Evolutionary conservation across 106 monocot genomes (phyloP), one percentile per base, ranked within the genome.

Genomic region (Hemerocallis citrina): DNA sequence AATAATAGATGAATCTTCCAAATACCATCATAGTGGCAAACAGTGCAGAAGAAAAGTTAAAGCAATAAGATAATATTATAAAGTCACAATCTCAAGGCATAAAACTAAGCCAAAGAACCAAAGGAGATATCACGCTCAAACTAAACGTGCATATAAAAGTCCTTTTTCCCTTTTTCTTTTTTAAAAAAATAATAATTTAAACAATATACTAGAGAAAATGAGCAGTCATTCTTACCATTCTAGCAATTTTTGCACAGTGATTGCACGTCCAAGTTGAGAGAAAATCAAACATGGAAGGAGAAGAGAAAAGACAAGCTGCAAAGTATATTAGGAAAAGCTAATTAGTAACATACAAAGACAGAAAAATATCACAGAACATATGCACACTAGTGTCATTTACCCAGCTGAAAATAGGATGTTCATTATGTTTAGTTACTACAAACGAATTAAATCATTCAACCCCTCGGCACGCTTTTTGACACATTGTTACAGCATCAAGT

Each of bases 181-280:
- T n/a, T n/a, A n/a, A n/a, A n/a, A n/a, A n/a, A n/a, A n/a, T n/a
- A n/a, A n/a, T n/a, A n/a, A n/a, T n/a, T 31, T 16, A 54, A 31
- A 2, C 31, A 2, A 31, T 16, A 31, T 19, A 31, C 31, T 54
- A 31, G 16, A 54, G 19, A 35, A 20, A 35, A 63, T 16, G 27
- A 30, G 44, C 41, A 54, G 0, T 30, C 2, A 16, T 41, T 33
- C 82, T 73, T 66, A 82, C 82, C 82, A 82, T 29, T 82, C 48
- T 10, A 76, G 65, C 69, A 82, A 55, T 55, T 77, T 82, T 58
- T 77, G 36, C 15, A 82, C 55, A 33, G 82, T 82, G 61, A 82
- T 77, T 55, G 82, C 82, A 55, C 72, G 77, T 52, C 82, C 82
- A 65, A 82, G 76, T 74, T 82, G 82, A 50, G 82, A 82, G 46